These are phyloP conservation scores for Mycena kentingensis DNA, from an alignment of 768 basidiomycete genomes.

Conservation along the genomic window DNA sequence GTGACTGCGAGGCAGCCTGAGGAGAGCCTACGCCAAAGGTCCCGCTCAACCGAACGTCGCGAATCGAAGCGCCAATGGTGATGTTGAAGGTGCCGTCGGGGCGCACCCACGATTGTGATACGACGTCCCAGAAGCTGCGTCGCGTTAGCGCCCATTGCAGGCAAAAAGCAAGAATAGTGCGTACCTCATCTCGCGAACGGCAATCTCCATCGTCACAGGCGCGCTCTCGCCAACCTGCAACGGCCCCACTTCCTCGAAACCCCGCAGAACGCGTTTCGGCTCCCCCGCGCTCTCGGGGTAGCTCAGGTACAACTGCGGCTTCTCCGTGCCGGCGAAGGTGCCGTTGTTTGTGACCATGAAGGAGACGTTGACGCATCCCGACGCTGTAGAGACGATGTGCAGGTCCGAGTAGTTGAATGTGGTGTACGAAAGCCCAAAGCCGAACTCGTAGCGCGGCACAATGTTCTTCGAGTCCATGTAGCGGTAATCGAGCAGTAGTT, in stretches of 20 bases:
- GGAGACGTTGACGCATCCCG: conserved; percentile 29
- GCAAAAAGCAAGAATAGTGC: conserved; percentile 10
- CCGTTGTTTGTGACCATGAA: conserved; percentile 55
- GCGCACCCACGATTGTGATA: conserved; percentile 14
- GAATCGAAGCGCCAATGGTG: conserved; percentile 21
- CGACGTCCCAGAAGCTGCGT: conserved; percentile 11
- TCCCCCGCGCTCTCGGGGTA: conserved; percentile 50
- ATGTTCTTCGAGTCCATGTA: conserved; percentile 59
- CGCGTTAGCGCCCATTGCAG: neutral
- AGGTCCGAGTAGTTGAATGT: conserved; percentile 64
- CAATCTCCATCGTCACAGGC: conserved; percentile 39
- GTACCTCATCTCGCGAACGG: conserved; percentile 48
- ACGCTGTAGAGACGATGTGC: conserved; percentile 34
- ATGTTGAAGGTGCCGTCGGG: conserved; percentile 20
- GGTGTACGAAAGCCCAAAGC: conserved; percentile 76
- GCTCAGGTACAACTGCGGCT: conserved; percentile 54
- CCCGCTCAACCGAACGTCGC: conserved; percentile 18
- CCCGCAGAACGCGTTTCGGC: conserved; percentile 51
- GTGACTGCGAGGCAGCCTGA: too few relatives aligned
- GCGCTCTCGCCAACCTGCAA: conserved; percentile 40
- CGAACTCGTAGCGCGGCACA: conserved; percentile 62
- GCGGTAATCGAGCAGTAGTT: conserved; percentile 66
- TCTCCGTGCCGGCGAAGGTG: conserved; percentile 49
- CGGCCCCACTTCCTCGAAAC: conserved; percentile 48
- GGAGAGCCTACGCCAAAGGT: conserved; percentile 10